A percentile compares a stretch with the other conserved stretches of the same genome.
Evolutionary conservation across 2,329 filamentous ascomycete genomes (phyloP).

Genomic region (Penicillium olsonii): DNA sequence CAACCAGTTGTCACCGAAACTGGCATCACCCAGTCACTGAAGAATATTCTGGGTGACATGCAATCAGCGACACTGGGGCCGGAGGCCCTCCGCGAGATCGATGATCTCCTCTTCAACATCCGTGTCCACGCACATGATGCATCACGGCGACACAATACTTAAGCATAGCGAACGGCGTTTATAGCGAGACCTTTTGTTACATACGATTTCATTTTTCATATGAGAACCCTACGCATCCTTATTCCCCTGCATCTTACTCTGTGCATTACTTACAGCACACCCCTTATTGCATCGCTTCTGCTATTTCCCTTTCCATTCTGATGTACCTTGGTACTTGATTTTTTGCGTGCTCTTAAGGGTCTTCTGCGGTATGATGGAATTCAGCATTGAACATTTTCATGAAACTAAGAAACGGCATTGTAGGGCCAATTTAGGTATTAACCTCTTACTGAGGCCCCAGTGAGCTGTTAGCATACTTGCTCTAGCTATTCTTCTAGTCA

Average conservation of each 20-base stretch:
- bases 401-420: no score
- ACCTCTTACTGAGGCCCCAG: no score
- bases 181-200: slow-evolving; percentile 11
- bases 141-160: slow-evolving; percentile 52
- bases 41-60: slow-evolving; percentile 61
- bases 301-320: not conserved
- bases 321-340: slow-evolving; percentile 1
- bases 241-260: slow-evolving; percentile 21
- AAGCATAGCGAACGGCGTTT: slow-evolving; percentile 42
- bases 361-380: slow-evolving; percentile 1
- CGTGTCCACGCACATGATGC: slow-evolving; percentile 73
- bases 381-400: not conserved
- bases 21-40: slow-evolving; percentile 58
- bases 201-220: slow-evolving; percentile 9
- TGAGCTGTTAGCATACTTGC: no score
- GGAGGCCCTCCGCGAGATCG: slow-evolving; percentile 68
- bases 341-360: not conserved
- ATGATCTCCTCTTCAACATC: slow-evolving; percentile 78
- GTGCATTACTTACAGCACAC: slow-evolving; percentile 12
- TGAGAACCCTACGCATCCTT: slow-evolving; percentile 10
- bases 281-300: slow-evolving; percentile 5
- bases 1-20: slow-evolving; percentile 15
- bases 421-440: no score
- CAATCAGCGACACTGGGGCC: slow-evolving; percentile 61
- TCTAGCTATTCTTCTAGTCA: not conserved